A percentile compares a stretch with the other conserved stretches of the same genome.
Conservation (phyloP, 768 basidiomycete species). For the Lactifluus pinguis region DNA sequence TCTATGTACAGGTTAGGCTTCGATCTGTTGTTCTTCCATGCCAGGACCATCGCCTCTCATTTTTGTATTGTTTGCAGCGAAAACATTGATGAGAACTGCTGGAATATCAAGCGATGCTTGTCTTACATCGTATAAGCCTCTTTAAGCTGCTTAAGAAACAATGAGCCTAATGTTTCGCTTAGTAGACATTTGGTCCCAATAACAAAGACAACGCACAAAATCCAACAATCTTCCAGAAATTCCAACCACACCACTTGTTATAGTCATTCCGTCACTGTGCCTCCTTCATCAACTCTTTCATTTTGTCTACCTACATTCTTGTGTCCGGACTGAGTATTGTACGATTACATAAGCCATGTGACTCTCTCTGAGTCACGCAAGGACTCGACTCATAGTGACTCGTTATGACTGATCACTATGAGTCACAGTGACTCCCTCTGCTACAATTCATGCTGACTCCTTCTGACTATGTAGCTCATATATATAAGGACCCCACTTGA, state of each 20-base stretch:
- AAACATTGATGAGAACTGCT: not conserved
- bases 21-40: not conserved
- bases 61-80: not conserved
- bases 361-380: too few species aligned
- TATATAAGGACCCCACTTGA: too few species aligned
- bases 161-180: not conserved
- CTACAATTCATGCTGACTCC: too few species aligned
- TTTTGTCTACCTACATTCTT: too few species aligned
- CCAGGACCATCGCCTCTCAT: not conserved
- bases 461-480: too few species aligned
- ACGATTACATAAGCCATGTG: too few species aligned
- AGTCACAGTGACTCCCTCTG: too few species aligned
- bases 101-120: not conserved
- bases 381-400: too few species aligned
- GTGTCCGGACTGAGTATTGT: too few species aligned
- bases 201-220: not conserved
- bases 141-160: not conserved
- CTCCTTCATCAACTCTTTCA: too few species aligned
- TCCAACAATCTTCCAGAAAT: conserved; percentile 7
- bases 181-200: not conserved
- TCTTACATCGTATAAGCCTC: not conserved
- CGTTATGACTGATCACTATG: too few species aligned
- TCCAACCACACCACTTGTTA: conserved; percentile 11
- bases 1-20: not conserved
- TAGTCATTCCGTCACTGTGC: too few species aligned